Conservation (phyloP, 805 yeast species). For the Kodamaea kakaduensis region DNA sequence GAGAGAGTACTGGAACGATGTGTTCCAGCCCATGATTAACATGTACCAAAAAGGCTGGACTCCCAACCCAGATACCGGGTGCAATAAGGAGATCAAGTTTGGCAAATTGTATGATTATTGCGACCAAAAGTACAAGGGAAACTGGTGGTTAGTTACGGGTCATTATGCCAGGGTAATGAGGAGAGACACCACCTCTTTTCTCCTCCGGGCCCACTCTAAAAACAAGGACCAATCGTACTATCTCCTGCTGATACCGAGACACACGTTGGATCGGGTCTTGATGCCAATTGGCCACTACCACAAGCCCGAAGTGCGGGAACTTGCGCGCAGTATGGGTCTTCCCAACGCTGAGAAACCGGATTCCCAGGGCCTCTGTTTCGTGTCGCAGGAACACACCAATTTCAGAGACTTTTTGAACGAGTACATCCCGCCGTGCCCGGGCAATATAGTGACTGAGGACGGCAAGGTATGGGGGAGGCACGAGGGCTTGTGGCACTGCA, state of each 20-base stretch:
- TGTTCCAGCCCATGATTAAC: slow-evolving; percentile 87
- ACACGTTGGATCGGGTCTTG: slow-evolving; percentile 46
- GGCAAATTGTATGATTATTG: slow-evolving; percentile 68
- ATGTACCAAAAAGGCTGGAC: slow-evolving; percentile 70
- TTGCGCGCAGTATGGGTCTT: slow-evolving; percentile 54
- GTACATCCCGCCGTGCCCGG: slow-evolving; percentile 69
- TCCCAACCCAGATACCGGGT: slow-evolving; percentile 92
- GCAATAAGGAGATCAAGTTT: slow-evolving; percentile 83
- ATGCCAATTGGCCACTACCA: slow-evolving; percentile 79
- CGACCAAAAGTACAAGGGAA: slow-evolving; percentile 20
- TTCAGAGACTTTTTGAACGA: slow-evolving; percentile 72
- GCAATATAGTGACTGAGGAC: slow-evolving; percentile 71
- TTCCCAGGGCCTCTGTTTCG: slow-evolving; percentile 94
- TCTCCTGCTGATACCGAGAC: slow-evolving; percentile 58
- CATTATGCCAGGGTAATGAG: slow-evolving; percentile 62
- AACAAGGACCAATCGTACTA: slow-evolving; percentile 90
- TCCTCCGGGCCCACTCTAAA: slow-evolving; percentile 55
- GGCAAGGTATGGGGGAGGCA: slow-evolving; percentile 80
- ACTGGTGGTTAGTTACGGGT: slow-evolving; percentile 90
- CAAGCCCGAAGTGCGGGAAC: slow-evolving; percentile 68
- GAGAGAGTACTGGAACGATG: slow-evolving; percentile 87
- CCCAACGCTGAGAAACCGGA: slow-evolving; percentile 79
- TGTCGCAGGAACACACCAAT: slow-evolving; percentile 55
- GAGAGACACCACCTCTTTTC: slow-evolving; percentile 41
- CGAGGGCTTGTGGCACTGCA: slow-evolving; percentile 89